phyloP scores from a whole-genome alignment of 148 eudicot genomes.

The Diospyros kaki region DNA sequence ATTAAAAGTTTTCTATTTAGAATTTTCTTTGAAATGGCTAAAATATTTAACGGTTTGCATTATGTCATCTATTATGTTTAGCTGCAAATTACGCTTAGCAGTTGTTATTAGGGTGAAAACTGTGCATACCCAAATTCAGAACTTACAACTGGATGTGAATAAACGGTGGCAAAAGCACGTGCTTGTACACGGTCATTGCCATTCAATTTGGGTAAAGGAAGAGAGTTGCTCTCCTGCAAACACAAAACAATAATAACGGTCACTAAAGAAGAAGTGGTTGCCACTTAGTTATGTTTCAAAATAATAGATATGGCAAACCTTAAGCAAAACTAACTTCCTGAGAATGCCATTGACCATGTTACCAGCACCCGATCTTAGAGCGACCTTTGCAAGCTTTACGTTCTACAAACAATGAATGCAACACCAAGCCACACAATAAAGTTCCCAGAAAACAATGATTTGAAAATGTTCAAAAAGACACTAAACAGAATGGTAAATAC shows the following conservation, averaged over 20 bases:
- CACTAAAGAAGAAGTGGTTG: background rate
- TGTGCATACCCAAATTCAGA: background rate
- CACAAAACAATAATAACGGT: background rate
- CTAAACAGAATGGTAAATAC: background rate
- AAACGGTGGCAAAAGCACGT: slow-evolving; percentile 82
- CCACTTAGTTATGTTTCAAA: background rate
- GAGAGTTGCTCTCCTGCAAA: slow-evolving; percentile 69
- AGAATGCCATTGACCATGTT: slow-evolving; percentile 96
- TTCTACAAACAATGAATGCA: slow-evolving; percentile 42
- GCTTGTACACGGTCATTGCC: slow-evolving; percentile 86
- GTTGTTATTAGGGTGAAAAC: background rate
- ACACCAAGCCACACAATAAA: background rate
- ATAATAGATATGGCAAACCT: slow-evolving; percentile 41
- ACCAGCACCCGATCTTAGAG: slow-evolving; percentile 97
- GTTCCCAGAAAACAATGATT: background rate
- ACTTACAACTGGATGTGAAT: slow-evolving; percentile 99
- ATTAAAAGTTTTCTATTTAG: no score
- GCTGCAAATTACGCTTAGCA: background rate
- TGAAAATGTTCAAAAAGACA: background rate
- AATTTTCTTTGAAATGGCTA: no score
- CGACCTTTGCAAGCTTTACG: slow-evolving; percentile 88
- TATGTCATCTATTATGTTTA: background rate
- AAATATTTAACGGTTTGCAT: no score
- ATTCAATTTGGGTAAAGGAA: slow-evolving; percentile 70
- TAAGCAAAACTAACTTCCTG: slow-evolving; percentile 63